These are phyloP conservation scores for Dendryphion nanum DNA, from an alignment of 2,329 filamentous ascomycete species.

Conservation along the genomic window DNA sequence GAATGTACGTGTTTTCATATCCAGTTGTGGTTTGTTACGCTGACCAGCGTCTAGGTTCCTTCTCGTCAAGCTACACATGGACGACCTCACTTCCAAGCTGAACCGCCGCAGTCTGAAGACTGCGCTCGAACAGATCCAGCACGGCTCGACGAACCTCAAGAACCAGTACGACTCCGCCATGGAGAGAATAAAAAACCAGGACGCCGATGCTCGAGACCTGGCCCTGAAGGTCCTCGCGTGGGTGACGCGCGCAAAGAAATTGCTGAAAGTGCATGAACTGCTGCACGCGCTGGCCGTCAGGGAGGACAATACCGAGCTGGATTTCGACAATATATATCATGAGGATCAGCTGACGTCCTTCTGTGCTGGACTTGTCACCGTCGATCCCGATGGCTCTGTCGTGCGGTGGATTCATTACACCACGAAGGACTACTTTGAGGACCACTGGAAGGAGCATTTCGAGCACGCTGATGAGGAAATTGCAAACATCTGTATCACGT, in stretches of 20 bases:
- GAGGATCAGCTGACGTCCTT: constrained; percentile 3
- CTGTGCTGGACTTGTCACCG: constrained; percentile 24
- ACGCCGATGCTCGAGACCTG: background rate
- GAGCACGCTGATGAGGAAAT: constrained; percentile 15
- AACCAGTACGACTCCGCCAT: constrained; percentile 10
- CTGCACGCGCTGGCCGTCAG: constrained; percentile 5
- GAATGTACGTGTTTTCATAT: constrained; percentile 15
- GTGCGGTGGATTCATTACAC: constrained; percentile 20
- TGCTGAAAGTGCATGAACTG: constrained; percentile 2
- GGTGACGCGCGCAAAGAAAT: constrained; percentile 4
- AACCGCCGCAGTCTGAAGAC: constrained; percentile 2
- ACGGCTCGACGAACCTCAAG: constrained; percentile 1
- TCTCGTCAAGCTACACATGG: constrained; percentile 11
- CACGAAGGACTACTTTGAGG: constrained; percentile 19
- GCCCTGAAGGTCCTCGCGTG: constrained; percentile 3
- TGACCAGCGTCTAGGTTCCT: constrained; percentile 7
- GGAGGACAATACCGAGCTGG: background rate
- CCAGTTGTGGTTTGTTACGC: background rate
- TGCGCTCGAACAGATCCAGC: constrained; percentile 5
- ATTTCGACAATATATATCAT: constrained; percentile 2
- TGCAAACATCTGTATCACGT: constrained; percentile 20
- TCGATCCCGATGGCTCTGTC: constrained; percentile 20
- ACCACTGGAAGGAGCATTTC: constrained; percentile 14
- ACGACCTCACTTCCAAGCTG: constrained; percentile 9
- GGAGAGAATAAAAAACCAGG: constrained; percentile 3